These are phyloP conservation scores for Populus nigra DNA, from an alignment of 345 rosid species.

Conservation along the genomic window DNA sequence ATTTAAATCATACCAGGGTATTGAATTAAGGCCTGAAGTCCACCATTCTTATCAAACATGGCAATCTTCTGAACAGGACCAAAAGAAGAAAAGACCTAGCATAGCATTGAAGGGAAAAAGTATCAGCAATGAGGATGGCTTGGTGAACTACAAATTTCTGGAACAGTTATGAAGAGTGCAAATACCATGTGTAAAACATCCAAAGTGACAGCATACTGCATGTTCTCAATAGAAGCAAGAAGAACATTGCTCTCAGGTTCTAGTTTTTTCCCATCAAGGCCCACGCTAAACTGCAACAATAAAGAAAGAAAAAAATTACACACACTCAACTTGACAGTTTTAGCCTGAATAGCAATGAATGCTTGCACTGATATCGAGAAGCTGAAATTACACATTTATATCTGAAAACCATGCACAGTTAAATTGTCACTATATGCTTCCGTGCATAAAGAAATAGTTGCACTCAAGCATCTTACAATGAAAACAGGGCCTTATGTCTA, in stretches of 20 bases:
- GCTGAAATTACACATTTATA: background rate
- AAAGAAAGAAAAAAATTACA: background rate
- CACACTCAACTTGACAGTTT: background rate
- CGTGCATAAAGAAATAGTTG: background rate
- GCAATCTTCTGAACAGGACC: conserved; percentile 97
- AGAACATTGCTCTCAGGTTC: conserved; percentile 99
- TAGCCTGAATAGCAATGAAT: background rate
- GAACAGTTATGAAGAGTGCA: background rate
- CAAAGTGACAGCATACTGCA: conserved; percentile 98
- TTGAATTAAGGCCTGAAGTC: conserved; percentile 88
- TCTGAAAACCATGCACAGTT: background rate
- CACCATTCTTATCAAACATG: conserved; percentile 98
- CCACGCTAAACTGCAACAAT: conserved; percentile 56
- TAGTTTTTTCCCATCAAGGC: conserved; percentile 87
- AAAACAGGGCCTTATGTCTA: background rate
- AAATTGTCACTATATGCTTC: background rate
- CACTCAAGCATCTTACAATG: background rate
- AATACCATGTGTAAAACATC: conserved; percentile 90
- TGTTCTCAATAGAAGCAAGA: conserved; percentile 98
- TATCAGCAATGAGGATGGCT: conserved; percentile 3
- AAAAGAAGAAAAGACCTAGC: conserved; percentile 86
- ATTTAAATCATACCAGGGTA: conserved; percentile 53
- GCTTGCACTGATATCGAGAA: background rate
- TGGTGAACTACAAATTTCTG: conserved; percentile 3
- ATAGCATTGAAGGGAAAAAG: background rate